phyloP scores from a whole-genome alignment of 495 filamentous ascomycete genomes.

The Rhizodiscina lignyota region DNA sequence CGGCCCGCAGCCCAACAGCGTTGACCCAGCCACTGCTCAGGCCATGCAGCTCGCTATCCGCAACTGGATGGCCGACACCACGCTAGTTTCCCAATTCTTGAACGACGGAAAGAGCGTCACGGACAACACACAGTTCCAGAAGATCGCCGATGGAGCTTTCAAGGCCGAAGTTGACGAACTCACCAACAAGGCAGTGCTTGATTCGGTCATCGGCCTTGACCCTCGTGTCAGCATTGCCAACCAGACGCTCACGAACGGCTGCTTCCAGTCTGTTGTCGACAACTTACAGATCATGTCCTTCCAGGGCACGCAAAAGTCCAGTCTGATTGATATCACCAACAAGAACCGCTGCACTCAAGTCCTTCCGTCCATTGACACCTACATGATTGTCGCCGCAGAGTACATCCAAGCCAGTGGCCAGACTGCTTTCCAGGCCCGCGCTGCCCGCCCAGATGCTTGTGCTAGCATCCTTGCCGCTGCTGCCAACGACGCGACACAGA shows the following conservation, averaged over 20 bases:
- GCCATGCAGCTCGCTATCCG: conserved; percentile 1
- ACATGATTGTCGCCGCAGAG: neutral
- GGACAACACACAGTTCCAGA: conserved; percentile 7
- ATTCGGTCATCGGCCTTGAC: conserved; percentile 1
- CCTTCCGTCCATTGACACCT: neutral
- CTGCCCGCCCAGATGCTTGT: neutral
- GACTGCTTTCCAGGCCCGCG: neutral
- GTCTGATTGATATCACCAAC: conserved; percentile 9
- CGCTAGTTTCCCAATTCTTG: conserved; percentile 9
- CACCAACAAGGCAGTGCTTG: conserved; percentile 11
- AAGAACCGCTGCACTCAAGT: conserved; percentile 7
- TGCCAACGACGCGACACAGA: neutral
- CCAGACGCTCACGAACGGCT: conserved; percentile 8
- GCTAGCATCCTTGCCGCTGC: neutral
- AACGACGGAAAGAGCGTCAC: conserved; percentile 6
- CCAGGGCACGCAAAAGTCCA: conserved; percentile 5
- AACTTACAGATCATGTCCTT: conserved; percentile 11
- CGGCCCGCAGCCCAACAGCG: neutral
- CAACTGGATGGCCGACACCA: conserved; percentile 12
- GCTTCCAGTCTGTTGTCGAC: conserved; percentile 11
- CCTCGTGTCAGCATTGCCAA: conserved; percentile 7
- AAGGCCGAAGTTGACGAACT: conserved; percentile 12
- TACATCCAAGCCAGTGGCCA: neutral
- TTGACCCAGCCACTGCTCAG: neutral
- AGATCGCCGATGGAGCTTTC: conserved; percentile 8